Conservation (phyloP, 176 grass and related monocot species). For the Cenchrus americanus region DNA sequence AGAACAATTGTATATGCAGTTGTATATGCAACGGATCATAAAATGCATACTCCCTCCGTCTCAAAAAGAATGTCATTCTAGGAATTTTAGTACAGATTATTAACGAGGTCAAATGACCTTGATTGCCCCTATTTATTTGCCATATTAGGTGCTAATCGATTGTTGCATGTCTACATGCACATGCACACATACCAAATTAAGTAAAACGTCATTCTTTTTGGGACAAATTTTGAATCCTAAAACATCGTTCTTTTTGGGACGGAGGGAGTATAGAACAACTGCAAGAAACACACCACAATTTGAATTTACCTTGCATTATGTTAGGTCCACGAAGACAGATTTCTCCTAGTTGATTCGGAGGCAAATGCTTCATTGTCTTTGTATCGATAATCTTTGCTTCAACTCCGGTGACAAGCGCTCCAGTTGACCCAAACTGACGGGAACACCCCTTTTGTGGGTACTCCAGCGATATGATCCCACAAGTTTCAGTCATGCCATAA, state of each 20-base stretch:
- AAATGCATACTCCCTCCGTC: not conserved
- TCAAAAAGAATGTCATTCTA: no score
- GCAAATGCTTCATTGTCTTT: slow-evolving; percentile 61
- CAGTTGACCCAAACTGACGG: slow-evolving; percentile 73
- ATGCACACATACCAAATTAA: no score
- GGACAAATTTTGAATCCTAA: no score
- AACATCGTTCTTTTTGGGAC: no score
- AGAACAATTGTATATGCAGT: no score
- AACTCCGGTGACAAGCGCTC: slow-evolving; percentile 56
- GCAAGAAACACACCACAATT: not conserved
- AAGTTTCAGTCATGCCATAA: slow-evolving; percentile 97
- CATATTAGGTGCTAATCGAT: no score
- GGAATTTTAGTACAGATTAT: no score
- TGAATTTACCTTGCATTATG: slow-evolving; percentile 83
- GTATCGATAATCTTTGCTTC: slow-evolving; percentile 72
- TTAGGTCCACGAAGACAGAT: slow-evolving; percentile 83
- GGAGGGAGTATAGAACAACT: not conserved
- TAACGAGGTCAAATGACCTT: no score
- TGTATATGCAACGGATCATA: not conserved
- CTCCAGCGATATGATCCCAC: slow-evolving; percentile 71
- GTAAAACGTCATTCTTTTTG: no score
- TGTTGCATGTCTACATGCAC: no score
- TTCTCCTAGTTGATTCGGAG: slow-evolving; percentile 80
- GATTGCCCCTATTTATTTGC: no score
- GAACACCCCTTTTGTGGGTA: slow-evolving; percentile 33